These are phyloP conservation scores for Colletotrichum incanum DNA, from an alignment of 2,329 filamentous ascomycete genomes.

Conservation along the genomic window DNA sequence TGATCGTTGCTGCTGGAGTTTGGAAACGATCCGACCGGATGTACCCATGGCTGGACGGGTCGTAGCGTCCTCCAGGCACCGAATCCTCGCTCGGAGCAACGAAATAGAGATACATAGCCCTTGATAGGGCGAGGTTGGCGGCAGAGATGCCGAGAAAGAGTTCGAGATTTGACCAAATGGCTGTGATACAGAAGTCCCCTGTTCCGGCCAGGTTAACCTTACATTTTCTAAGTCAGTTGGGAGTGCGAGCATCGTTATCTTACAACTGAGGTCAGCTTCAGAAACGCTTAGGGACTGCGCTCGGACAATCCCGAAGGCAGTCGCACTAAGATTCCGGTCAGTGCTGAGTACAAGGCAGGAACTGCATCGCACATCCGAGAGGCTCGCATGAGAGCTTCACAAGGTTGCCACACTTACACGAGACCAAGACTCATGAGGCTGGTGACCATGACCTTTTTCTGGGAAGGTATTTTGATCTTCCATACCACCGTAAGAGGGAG, in stretches of 20 bases:
- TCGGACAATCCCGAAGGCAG: conserved; percentile 46
- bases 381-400: too few species aligned
- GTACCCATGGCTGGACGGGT: conserved; percentile 21
- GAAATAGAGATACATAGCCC: conserved; percentile 45
- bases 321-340: conserved; percentile 40
- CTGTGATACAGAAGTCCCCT: conserved; percentile 53
- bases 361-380: too few species aligned
- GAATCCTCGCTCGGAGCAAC: background rate
- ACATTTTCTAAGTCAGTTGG: background rate
- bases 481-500: conserved; percentile 52
- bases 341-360: too few species aligned
- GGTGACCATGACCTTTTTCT: conserved; percentile 51
- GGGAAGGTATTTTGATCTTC: conserved; percentile 50
- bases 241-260: background rate
- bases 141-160: conserved; percentile 55
- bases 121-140: conserved; percentile 50
- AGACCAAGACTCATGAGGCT: conserved; percentile 51
- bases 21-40: conserved; percentile 19
- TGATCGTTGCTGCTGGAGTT: conserved; percentile 9
- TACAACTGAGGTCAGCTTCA: conserved; percentile 48
- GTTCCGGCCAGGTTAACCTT: too few species aligned
- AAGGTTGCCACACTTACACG: conserved; percentile 42
- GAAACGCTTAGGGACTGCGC: conserved; percentile 46
- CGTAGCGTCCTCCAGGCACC: background rate
- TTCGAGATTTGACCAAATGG: conserved; percentile 57